Conservation (phyloP, 805 yeast genomes). For the Myxozyma sirexii region DNA sequence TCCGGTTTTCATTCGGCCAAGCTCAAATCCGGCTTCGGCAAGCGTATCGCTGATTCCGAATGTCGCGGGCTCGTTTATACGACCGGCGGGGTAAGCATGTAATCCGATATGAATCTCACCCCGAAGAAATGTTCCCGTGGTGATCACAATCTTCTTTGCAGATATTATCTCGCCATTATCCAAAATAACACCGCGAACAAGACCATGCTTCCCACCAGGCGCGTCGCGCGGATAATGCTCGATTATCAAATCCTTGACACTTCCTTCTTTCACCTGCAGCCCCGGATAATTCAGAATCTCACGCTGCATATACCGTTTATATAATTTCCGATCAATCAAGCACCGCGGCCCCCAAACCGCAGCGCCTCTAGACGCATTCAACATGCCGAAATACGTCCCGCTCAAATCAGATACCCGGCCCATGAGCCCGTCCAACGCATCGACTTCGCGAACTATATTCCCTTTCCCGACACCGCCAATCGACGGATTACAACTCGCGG, state of each 20-base stretch:
- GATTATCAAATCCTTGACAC: slow-evolving; percentile 82
- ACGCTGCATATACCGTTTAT: slow-evolving; percentile 75
- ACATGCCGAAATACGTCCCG: slow-evolving; percentile 86
- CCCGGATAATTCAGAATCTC: slow-evolving; percentile 55
- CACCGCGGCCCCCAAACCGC: slow-evolving; percentile 99
- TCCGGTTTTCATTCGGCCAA: slow-evolving; percentile 94
- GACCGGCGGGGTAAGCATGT: slow-evolving; percentile 79
- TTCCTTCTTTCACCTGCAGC: slow-evolving; percentile 65
- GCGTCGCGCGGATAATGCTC: slow-evolving; percentile 40
- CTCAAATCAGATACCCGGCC: slow-evolving; percentile 86
- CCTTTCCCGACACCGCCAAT: slow-evolving; percentile 99
- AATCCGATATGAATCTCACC: slow-evolving; percentile 95
- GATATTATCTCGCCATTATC: slow-evolving; percentile 64
- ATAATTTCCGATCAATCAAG: slow-evolving; percentile 86
- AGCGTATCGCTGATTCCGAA: slow-evolving; percentile 85
- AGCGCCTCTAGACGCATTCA: slow-evolving; percentile 86
- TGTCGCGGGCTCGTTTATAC: slow-evolving; percentile 91
- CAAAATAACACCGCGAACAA: slow-evolving; percentile 70
- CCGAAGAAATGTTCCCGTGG: slow-evolving; percentile 94
- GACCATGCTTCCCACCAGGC: slow-evolving; percentile 15
- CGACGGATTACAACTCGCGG: slow-evolving; percentile 95
- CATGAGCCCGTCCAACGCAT: slow-evolving; percentile 93
- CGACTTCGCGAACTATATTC: slow-evolving; percentile 85
- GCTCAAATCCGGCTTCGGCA: slow-evolving; percentile 69
- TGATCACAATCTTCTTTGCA: slow-evolving; percentile 73